phyloP scores from a whole-genome alignment of 78 protist genomes.

The Dictyostelium discoideum region DNA sequence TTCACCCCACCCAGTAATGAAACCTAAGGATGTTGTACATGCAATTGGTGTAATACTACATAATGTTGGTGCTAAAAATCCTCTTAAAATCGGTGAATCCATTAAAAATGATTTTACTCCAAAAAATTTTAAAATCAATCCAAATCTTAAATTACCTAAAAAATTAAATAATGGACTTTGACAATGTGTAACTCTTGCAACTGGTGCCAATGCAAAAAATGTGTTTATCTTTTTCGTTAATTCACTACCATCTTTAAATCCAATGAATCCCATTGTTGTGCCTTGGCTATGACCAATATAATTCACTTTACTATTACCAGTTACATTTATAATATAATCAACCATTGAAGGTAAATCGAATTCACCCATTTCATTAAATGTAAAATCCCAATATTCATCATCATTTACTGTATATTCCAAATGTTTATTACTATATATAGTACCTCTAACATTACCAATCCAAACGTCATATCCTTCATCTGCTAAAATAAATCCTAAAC shows the following conservation, averaged over 20 bases:
- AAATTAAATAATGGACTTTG: not conserved
- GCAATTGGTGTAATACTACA: not conserved
- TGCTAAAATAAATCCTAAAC: slow-evolving; percentile 45
- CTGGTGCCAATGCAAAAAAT: slow-evolving; percentile 40
- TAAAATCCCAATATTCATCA: not conserved
- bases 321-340: not conserved
- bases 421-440: not conserved
- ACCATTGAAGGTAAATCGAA: slow-evolving; percentile 20
- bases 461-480: slow-evolving; percentile 76
- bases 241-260: not conserved
- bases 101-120: not conserved
- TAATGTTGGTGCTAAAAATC: not conserved
- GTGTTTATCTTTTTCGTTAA: not conserved
- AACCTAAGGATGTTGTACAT: not conserved
- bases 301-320: not conserved
- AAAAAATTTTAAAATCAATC: not conserved
- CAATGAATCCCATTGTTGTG: slow-evolving; percentile 20
- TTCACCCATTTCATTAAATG: slow-evolving; percentile 16
- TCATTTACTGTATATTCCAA: not conserved
- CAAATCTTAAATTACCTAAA: not conserved
- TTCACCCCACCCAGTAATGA: not conserved
- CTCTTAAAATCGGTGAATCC: not conserved
- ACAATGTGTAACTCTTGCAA: not conserved
- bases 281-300: slow-evolving; percentile 77
- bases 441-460: slow-evolving; percentile 68